Conservation (phyloP, 1,284 basidiomycete species). For the Ustilago cynodontis region DNA sequence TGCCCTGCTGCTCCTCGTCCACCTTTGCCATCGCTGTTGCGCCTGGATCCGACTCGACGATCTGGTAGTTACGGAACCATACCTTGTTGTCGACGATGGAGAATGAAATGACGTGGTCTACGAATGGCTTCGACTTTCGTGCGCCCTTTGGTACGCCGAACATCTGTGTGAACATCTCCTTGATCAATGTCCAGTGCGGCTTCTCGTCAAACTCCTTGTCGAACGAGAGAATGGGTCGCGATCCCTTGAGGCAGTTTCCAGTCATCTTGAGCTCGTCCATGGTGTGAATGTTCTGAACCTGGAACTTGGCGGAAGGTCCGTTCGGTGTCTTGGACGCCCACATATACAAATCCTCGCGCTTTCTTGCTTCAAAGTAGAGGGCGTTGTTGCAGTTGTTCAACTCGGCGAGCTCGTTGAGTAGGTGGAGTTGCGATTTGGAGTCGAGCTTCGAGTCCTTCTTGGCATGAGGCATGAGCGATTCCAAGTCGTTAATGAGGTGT, state of each 20-base stretch:
- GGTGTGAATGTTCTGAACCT: constrained; percentile 98
- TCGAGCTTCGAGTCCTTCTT: constrained; percentile 86
- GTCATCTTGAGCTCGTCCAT: constrained; percentile 99
- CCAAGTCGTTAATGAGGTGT: constrained; percentile 95
- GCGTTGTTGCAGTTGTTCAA: constrained; percentile 98
- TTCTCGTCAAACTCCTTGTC: constrained; percentile 89
- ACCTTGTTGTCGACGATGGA: constrained; percentile 95
- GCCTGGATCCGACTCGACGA: constrained; percentile 76
- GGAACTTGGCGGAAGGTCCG: constrained; percentile 95
- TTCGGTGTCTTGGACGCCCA: constrained; percentile 98
- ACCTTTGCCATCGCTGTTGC: constrained; percentile 58
- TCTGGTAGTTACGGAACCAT: constrained; percentile 99
- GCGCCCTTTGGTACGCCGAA: constrained; percentile 93
- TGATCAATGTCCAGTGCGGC: constrained; percentile 88
- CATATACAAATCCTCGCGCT: constrained; percentile 90
- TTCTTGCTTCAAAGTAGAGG: constrained; percentile 94
- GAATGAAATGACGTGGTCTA: constrained; percentile 97
- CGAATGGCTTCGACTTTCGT: constrained; percentile 92
- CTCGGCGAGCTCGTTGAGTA: constrained; percentile 96
- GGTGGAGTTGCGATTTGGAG: constrained; percentile 92
- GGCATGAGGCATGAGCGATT: constrained; percentile 89
- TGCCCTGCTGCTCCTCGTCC: constrained; percentile 73
- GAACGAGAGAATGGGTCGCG: constrained; percentile 90
- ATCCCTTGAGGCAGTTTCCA: constrained; percentile 97
- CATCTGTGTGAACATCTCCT: constrained; percentile 95